Evolutionary conservation across 164 flowering plant species (phyloP), one percentile per base, ranked within the genome.

Genomic region (Platanus orientalis): DNA sequence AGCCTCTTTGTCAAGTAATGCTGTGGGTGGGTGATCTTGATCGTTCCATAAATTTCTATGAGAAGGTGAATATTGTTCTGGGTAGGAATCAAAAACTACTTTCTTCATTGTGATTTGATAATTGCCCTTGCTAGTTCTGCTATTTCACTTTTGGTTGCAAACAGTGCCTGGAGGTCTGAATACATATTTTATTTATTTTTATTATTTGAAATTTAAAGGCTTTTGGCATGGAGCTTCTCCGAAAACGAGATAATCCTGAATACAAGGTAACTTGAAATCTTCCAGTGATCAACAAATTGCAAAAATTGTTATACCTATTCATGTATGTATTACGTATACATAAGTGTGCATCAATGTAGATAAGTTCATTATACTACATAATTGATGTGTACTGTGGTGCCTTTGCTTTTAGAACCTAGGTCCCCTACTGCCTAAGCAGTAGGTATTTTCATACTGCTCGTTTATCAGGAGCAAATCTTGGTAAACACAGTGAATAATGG

Each of bases 1-100:
- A 95, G 72, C 99, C 99, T 14, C 57, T 95, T 48, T 92, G 99
- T 72, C 97, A 92, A 85, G 91, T 95, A 27, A 95, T 95, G 99
- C 97, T 95, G 55, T 86, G 97, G 57, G 99, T 95, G 45, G 97
- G 97, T 44, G 96, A 95, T 81, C 90, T 95, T 73, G 94, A 90
- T 64, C 95, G 89, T n/a, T 70, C 99, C 54, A 88, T 95, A 63
- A 70, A 72, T 25, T 95, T 89, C 69, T 87, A 89, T 66, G 87
- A 95, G 82, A 92, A 89, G 94, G 99, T 90, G 62, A 76, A 72
- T 50, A 23, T 63, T 72, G n/a, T 64, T 62, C 21, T 28, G 47
- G 30, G n/a, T 13, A 44, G 10, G 40, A 58, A 42, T 54, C n/a
- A 45, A 11, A 44, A 27, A 16, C 29, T 47, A 17, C 40, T 61